phyloP scores from a whole-genome alignment of 768 basidiomycete genomes.

The Mycena leptocephala region DNA sequence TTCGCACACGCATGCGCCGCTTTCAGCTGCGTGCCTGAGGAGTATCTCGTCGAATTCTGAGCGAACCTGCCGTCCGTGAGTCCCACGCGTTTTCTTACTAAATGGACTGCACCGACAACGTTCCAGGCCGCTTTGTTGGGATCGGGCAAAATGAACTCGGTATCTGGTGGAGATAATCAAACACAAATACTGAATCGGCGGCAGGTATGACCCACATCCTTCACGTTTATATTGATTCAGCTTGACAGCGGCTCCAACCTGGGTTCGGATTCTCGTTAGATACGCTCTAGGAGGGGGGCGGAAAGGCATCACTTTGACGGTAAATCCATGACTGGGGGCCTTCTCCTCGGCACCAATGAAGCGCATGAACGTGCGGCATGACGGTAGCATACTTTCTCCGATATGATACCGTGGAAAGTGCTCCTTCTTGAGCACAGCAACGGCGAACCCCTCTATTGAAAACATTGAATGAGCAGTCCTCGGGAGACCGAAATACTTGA shows the following conservation, averaged over 20 bases:
- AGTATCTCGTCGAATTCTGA: no score
- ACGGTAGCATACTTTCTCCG: constrained; percentile 58
- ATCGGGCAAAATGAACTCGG: no score
- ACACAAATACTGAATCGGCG: no score
- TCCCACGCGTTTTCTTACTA: background rate
- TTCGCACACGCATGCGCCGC: no score
- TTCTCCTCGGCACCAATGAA: constrained; percentile 58
- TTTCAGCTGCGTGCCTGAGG: no score
- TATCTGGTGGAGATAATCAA: no score
- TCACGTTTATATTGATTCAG: constrained; percentile 55
- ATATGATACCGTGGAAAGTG: constrained; percentile 56
- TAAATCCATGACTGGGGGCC: constrained; percentile 50
- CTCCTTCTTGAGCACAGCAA: constrained; percentile 46
- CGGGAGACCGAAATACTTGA: background rate
- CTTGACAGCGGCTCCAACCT: constrained; percentile 61
- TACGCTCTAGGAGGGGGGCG: background rate
- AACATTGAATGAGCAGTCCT: background rate
- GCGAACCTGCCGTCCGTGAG: background rate
- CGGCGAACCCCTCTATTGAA: constrained; percentile 44
- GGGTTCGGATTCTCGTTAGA: background rate
- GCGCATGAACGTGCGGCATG: constrained; percentile 51
- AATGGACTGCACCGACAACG: constrained; percentile 7
- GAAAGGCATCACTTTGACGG: constrained; percentile 43
- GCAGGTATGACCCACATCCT: constrained; percentile 48
- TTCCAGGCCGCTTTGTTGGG: no score